A percentile compares a stretch with the other conserved stretches of the same genome.
Conservation (phyloP, 495 filamentous ascomycete species). For the Massariosphaeria phaeospora region DNA sequence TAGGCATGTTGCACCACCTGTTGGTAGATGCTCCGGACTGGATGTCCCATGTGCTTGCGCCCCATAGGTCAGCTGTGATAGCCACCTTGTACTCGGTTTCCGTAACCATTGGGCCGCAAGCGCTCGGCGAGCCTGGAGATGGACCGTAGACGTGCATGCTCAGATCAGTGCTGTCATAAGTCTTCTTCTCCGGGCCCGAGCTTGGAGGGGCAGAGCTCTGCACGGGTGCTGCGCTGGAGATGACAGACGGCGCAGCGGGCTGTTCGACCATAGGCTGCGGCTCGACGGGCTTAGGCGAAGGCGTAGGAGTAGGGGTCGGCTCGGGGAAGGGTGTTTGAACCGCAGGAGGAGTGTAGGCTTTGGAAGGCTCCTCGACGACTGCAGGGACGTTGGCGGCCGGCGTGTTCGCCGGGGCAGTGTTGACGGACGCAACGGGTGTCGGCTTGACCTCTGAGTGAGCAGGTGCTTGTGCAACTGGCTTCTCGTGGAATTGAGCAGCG, state of each 20-base stretch:
- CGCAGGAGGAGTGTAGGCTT: not conserved
- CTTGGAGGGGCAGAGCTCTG: not conserved
- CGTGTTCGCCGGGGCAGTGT: not conserved
- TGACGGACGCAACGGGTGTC: not conserved
- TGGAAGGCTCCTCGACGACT: not conserved
- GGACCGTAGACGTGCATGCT: conserved; percentile 21
- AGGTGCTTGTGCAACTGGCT: too few relatives aligned
- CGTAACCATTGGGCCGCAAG: conserved; percentile 8
- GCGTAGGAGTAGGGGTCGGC: not conserved
- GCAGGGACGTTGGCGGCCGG: not conserved
- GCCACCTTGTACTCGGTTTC: conserved; percentile 4
- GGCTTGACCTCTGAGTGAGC: not conserved
- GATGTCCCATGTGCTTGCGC: conserved; percentile 8
- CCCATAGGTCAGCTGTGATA: not conserved
- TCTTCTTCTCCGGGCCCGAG: not conserved
- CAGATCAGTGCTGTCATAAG: conserved; percentile 18
- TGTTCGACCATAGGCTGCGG: not conserved
- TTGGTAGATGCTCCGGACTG: conserved; percentile 44
- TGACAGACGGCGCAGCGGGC: not conserved
- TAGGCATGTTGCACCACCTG: conserved; percentile 60
- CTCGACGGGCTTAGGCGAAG: conserved; percentile 8
- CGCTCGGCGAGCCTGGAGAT: conserved; percentile 4
- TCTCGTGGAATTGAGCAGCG: conserved; percentile 19
- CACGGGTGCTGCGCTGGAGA: not conserved
- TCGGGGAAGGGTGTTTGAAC: not conserved